Evolutionary conservation across 1,284 basidiomycete genomes (phyloP).

Genomic region (Fistulina hepatica): DNA sequence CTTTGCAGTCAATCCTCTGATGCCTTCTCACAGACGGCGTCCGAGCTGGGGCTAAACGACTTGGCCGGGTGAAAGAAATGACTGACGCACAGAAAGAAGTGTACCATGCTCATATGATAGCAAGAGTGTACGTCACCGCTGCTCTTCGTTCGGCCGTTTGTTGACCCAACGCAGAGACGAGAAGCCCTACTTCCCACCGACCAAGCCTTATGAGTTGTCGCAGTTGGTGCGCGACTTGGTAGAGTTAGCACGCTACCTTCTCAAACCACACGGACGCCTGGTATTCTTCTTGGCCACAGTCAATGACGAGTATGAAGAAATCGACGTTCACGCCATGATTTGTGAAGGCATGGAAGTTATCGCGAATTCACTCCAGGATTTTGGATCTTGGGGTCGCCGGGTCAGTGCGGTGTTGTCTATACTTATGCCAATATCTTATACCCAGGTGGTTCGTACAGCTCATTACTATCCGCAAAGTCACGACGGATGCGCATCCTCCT

Average conservation of each 20-base stretch:
- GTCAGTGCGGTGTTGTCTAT: constrained; percentile 35
- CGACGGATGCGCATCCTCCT: constrained; percentile 33
- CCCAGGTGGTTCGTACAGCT: constrained; percentile 45
- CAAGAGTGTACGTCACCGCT: constrained; percentile 20
- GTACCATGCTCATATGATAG: constrained; percentile 31
- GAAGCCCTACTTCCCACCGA: constrained; percentile 76
- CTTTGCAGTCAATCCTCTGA: constrained; percentile 1
- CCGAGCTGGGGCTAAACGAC: constrained; percentile 89
- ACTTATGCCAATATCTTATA: not conserved
- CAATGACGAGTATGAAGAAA: constrained; percentile 79
- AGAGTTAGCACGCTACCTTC: constrained; percentile 70
- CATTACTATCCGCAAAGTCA: constrained; percentile 78
- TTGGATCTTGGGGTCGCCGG: constrained; percentile 90
- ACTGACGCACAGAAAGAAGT: constrained; percentile 29
- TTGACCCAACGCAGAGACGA: constrained; percentile 29
- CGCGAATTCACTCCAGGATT: constrained; percentile 88
- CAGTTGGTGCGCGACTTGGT: constrained; percentile 78
- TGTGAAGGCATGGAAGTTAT: constrained; percentile 84
- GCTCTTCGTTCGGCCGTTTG: not conserved
- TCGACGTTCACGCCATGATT: constrained; percentile 65
- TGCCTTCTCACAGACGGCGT: constrained; percentile 63
- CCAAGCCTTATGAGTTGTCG: constrained; percentile 88
- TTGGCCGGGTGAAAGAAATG: constrained; percentile 62
- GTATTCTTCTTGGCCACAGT: constrained; percentile 95
- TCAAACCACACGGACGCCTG: constrained; percentile 79